Percentiles rank a stretch among this genome's conserved stretches.
These are phyloP conservation scores for Aspergillus phoenicis DNA, from an alignment of 2,329 filamentous ascomycete genomes.

Conservation along the genomic window DNA sequence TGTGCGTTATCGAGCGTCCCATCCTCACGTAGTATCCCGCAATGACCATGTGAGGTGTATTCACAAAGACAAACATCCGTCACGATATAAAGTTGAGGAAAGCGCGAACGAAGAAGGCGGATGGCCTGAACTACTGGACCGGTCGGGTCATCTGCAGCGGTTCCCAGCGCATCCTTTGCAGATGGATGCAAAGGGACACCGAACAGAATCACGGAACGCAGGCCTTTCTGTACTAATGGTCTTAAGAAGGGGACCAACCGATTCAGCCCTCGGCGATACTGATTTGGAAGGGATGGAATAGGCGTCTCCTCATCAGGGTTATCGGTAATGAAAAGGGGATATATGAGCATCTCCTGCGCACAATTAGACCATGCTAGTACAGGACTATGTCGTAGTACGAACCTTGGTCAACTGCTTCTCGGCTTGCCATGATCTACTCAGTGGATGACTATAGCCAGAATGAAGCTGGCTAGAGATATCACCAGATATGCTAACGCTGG, in stretches of 20 bases:
- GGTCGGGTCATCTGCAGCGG: slow-evolving; percentile 85
- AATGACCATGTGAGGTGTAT: slow-evolving; percentile 97
- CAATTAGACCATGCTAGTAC: slow-evolving; percentile 3
- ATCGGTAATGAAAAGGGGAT: slow-evolving; percentile 95
- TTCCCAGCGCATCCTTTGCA: slow-evolving; percentile 88
- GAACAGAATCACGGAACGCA: slow-evolving; percentile 92
- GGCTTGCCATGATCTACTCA: slow-evolving; percentile 79
- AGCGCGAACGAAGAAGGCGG: slow-evolving; percentile 77
- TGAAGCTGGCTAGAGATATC: slow-evolving; percentile 84
- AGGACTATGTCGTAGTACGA: slow-evolving; percentile 25
- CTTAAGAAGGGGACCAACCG: slow-evolving; percentile 81
- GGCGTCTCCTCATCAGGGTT: slow-evolving; percentile 87
- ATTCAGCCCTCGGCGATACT: slow-evolving; percentile 85
- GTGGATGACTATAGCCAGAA: slow-evolving; percentile 77
- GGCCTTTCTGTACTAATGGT: slow-evolving; percentile 83
- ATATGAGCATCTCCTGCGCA: slow-evolving; percentile 91
- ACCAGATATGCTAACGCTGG: slow-evolving; percentile 55
- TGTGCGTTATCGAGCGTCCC: slow-evolving; percentile 89
- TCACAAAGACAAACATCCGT: slow-evolving; percentile 97
- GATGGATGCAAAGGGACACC: slow-evolving; percentile 82
- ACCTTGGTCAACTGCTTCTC: slow-evolving; percentile 86
- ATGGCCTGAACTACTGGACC: slow-evolving; percentile 90
- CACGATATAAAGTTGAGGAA: slow-evolving; percentile 88
- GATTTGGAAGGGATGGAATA: slow-evolving; percentile 88
- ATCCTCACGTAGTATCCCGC: slow-evolving; percentile 91